Base-by-base conservation (phyloP, 352 stramenopile genomes). In the Plasmopara halstedii region DNA sequence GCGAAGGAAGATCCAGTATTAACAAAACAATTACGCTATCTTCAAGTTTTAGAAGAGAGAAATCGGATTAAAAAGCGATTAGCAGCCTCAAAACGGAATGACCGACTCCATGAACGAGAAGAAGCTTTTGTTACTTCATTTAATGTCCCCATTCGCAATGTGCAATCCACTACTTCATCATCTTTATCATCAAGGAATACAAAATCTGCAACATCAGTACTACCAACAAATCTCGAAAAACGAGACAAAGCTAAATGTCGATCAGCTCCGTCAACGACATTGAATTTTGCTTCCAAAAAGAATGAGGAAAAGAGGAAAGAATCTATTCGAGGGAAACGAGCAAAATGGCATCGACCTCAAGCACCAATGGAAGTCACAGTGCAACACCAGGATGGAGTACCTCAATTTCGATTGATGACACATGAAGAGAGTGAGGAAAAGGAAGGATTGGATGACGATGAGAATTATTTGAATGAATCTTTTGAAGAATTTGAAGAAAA, bases 1-100 rank as follows among this genome's bases (percentile, higher is more conserved):
- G 17, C 51, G 3, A 62, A 62, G 31, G 36, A 41, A 10, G 77
- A 86, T 29, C 68, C 75, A 0, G 73, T 86, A 40, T 51, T 82
- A 10, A 74, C 87, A 50, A 88, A 85, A 63, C 77, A 89, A 50
- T 48, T 71, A 21, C 73, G 89, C 63, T 92, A 89, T 53, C 80
- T 92, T 46, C 83, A 82, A 59, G 83, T 88, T 47, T 55, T 92
- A 27, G 80, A 92, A 39, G 80, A 92, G 53, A 71, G 77, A 44
- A 89, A 92, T 35, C 73, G 80, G 2, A 60, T 92, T 17, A 83
- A 82, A 55, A 92, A 89, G 59, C 83, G 82, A 20, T 57, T 92
- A 23, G 71, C 77, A 14, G 65, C 70, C 6, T 70, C 65, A n/a
- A 84, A 79, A 46, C 71, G 72, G 37, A 73, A 73, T 41, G 69